These are phyloP conservation scores for Brettanomyces sp. DNA, from an alignment of 805 yeast genomes.

Conservation along the genomic window DNA sequence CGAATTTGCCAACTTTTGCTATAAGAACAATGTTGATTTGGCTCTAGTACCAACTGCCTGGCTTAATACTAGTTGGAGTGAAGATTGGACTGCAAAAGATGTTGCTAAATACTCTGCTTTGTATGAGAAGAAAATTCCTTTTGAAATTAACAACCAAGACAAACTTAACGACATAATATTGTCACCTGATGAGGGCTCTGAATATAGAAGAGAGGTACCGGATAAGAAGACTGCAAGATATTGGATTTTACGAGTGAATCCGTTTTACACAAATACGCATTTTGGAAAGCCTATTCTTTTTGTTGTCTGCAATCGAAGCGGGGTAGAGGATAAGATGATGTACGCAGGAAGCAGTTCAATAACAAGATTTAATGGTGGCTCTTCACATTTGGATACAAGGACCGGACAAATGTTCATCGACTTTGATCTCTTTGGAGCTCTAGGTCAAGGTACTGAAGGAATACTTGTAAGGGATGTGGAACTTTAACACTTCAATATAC, in stretches of 20 bases:
- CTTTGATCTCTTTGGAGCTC: slow-evolving; percentile 43
- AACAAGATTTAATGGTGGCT: slow-evolving; percentile 40
- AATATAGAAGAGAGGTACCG: slow-evolving; percentile 6
- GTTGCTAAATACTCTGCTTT: slow-evolving; percentile 9
- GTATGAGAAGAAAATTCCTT: slow-evolving; percentile 8
- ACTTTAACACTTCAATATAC: slow-evolving; percentile 10
- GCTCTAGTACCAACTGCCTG: slow-evolving; percentile 82
- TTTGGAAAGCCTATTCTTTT: slow-evolving; percentile 22
- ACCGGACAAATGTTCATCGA: slow-evolving; percentile 23
- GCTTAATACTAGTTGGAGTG: slow-evolving; percentile 43
- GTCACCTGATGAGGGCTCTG: background rate
- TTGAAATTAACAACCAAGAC: slow-evolving; percentile 12
- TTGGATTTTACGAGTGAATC: slow-evolving; percentile 59
- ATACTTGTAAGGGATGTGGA: slow-evolving; percentile 51
- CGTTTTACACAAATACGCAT: slow-evolving; percentile 15
- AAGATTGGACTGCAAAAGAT: slow-evolving; percentile 14
- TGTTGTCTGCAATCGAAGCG: slow-evolving; percentile 63
- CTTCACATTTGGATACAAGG: slow-evolving; percentile 14
- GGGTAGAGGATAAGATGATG: slow-evolving; percentile 59
- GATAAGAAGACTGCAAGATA: slow-evolving; percentile 31
- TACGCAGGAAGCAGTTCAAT: slow-evolving; percentile 64
- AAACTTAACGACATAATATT: slow-evolving; percentile 3
- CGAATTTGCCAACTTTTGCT: slow-evolving; percentile 58
- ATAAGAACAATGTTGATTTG: slow-evolving; percentile 38
- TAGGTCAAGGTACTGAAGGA: slow-evolving; percentile 62